Base-by-base conservation (phyloP, 1,284 basidiomycete species). In the Coriolopsis trogii region DNA sequence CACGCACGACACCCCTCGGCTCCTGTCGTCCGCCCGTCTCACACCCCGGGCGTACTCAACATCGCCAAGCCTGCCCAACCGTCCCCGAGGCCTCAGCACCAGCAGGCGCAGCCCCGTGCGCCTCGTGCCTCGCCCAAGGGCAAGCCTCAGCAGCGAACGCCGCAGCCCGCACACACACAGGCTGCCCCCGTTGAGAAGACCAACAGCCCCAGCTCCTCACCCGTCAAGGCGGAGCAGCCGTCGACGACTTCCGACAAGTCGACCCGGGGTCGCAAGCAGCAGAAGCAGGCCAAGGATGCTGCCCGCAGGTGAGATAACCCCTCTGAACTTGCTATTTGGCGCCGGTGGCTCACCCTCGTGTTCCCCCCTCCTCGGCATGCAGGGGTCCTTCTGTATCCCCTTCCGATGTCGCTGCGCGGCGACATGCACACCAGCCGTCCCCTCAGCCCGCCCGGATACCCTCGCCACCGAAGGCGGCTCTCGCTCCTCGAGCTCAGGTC, bases 11-110 rank as follows among this genome's bases (percentile, higher is more conserved):
- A 82, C 63, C 81, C 87, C 20, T 88, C 87, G 0, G 87, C 87
- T 0, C 84, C 85, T 4, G 77, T 80, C 33, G 79, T 89, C 13
- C 83, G 86, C 63, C 80, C 87, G 2, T 88, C 87, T 13, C 79
- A 78, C 51, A 86, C 81, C 0, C 87, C 87, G 1, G 87, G 87
- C 63, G 74, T 89, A 15, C 78, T 89, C 48, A 79, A 83, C 45
- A 75, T 89, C 49, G 81, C 85, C 50, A 86, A 84, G 73, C 83
- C 84, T 16, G 57, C 69, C 16, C 70, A 74, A 37, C 61, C 67
- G 6, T 56, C 64, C 0, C 66, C 67, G 3, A 68, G 71, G 20
- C 67, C 68, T 28, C 74, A 74, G 48, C 70, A 64, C 24, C 60
- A 61, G 10, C 71, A 74, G 42, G 72, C 72, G 26, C 67, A 72